Base-by-base conservation (phyloP, 2,329 filamentous ascomycete genomes). In the Fusarium sp. region DNA sequence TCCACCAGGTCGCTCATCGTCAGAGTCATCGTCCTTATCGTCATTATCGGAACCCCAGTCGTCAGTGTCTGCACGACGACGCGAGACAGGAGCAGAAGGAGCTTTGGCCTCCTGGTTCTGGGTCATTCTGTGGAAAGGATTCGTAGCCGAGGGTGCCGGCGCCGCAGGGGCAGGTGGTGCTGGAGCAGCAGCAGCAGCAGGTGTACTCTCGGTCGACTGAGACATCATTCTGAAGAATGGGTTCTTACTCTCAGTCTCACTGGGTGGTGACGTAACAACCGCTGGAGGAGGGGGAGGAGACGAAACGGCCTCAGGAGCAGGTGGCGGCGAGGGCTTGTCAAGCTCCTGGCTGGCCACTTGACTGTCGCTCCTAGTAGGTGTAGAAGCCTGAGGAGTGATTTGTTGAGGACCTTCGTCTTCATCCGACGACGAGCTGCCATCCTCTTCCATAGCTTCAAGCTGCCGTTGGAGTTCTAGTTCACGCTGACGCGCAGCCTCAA, bases 201-300 rank as follows among this genome's bases (percentile, higher is more conserved):
- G 75, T 15, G 83, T 79, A 57, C 86, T 83, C 60, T 89, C 91
- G 10, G 84, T 84, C 13, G 89, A 85, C 79, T 95, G 92, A 53
- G 90, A 91, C 86, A 97, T 90, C 84, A 95, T 96, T 81, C 92
- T 93, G 84, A 95, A 94, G 84, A 97, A 99, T 5, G 96, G 96
- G 78, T 98, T 98, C 80, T 93, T 95, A 76, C 94, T 97, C 81
- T 97, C 93, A 4, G 88, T 86, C 72, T 93, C 91, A 9, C 86
- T 83, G 6, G 87, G 85, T 48, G 88, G 85, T 62, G 87, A 86
- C 37, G 85, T 84, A 20, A 88, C 83, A 32, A 85, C 81, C 33
- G 85, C 80, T 40, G 87, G 86, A 40, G 88, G 85, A 13, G 86
- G 81, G 3, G 41, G 64, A n/a, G 64, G 55, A 56, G 63, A 61